Evolutionary conservation across 1,139 yeast genomes (phyloP), one percentile per base, ranked within the genome.

Genomic region (Yamadazyma kanchanaburiensis): DNA sequence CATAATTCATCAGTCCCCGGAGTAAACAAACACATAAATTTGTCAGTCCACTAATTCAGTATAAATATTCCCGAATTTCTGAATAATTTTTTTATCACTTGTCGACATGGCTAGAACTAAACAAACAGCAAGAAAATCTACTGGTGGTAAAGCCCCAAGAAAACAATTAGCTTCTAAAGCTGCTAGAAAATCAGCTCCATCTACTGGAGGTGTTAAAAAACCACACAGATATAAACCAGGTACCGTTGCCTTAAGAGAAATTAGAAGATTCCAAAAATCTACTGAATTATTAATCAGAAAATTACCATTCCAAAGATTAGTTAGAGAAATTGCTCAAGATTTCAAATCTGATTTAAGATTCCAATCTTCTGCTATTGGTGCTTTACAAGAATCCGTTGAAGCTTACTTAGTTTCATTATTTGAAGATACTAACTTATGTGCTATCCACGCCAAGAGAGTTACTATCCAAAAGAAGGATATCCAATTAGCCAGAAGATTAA

Each of bases 141-240:
- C 96, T 60, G 96, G 96, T 82, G 97, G 97, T 75, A 89, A 89
- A 72, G 96, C 96, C 49, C 97, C 97, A 78, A 86, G 97, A 83
- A 89, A 89, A 77, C 96, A 88, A 74, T 80, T 89, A 61, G 96
- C 97, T 58, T 88, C 96, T 52, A 89, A 89, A 84, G 96, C 96
- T 56, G 96, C 97, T 53, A 84, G 97, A 80, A 89, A 89, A 74
- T 88, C 97, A 37, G 96, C 96, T 39, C 91, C 94, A 74, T 76
- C 95, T 45, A 81, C 96, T 48, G 96, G 96, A 65, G 97, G 96
- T 82, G 96, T 89, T 65, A 89, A 89, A 89, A 89, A 89, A 78
- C 96, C 96, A 51, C 97, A 89, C 88, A 87, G 97, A 84, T 89
- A 88, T 77, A 89, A 88, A 94, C 97, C 97, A 68, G 97, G 97